A percentile compares a stretch with the other conserved stretches of the same genome.
Evolutionary conservation across 1,139 yeast species (phyloP).

Genomic region (Blastobotrys illinoisensis): DNA sequence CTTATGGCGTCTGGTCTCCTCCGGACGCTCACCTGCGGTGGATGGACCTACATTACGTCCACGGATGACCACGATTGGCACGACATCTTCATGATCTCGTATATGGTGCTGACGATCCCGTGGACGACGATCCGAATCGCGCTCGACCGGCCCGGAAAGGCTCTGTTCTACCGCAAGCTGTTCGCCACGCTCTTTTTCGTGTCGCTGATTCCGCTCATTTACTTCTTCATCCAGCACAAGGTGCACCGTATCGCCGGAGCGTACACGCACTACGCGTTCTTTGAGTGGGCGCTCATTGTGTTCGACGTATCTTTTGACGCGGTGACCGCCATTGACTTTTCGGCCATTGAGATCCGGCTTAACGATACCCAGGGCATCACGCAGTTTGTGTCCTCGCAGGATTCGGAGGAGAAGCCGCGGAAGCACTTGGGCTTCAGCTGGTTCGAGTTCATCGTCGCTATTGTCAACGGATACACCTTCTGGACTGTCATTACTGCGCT

Average conservation of each 20-base stretch:
- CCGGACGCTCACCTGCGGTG: slow-evolving; percentile 93
- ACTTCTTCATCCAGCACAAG: slow-evolving; percentile 89
- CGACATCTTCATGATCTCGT: slow-evolving; percentile 89
- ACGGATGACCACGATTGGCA: slow-evolving; percentile 97
- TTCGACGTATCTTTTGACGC: slow-evolving; percentile 83
- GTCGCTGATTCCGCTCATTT: slow-evolving; percentile 71
- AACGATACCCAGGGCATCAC: slow-evolving; percentile 34
- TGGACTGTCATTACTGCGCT: slow-evolving; percentile 83
- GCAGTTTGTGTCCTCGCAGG: not conserved
- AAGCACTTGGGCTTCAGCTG: slow-evolving; percentile 27
- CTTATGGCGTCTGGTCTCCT: slow-evolving; percentile 56
- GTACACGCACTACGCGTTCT: slow-evolving; percentile 86
- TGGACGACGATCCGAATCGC: slow-evolving; percentile 70
- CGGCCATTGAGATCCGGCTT: slow-evolving; percentile 47
- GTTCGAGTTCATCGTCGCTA: slow-evolving; percentile 26
- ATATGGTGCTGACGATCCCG: slow-evolving; percentile 83
- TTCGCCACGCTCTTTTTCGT: slow-evolving; percentile 62
- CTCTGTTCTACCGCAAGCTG: slow-evolving; percentile 47
- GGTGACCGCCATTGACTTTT: slow-evolving; percentile 67
- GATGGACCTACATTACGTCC: slow-evolving; percentile 96
- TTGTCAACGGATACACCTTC: slow-evolving; percentile 48
- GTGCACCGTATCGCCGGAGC: slow-evolving; percentile 89
- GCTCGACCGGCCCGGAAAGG: slow-evolving; percentile 48
- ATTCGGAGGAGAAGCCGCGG: slow-evolving; percentile 11
- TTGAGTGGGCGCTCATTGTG: slow-evolving; percentile 85